Base-by-base conservation (phyloP, 2,329 filamentous ascomycete genomes). In the Lecanicillium sp. region DNA sequence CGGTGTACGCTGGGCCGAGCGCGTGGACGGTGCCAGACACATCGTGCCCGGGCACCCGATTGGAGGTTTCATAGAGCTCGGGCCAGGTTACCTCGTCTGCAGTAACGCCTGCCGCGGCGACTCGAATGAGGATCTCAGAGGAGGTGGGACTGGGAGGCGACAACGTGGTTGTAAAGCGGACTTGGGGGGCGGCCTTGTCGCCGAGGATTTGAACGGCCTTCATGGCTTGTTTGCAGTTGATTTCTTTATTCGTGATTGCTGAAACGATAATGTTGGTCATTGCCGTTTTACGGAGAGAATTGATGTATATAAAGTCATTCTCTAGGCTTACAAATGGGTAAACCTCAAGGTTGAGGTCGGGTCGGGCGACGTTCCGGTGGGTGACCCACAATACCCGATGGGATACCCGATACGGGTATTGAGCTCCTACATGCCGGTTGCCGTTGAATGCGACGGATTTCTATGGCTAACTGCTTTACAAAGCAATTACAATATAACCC, bases 11-110 rank as follows among this genome's bases (percentile, higher is more conserved):
- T 1, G 53, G 46, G 0, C 54, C 54, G 2, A 62, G 35, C 0
- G 44, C 46, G 2, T 38, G 43, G n/a, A 63, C 41, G 5, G 46
- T 42, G 15, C 60, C 60, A 3, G 60, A 61, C 14, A 63, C 41
- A 18, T 63, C 60, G 31, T 60, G 59, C 0, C 60, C 60, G 0
- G 60, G 60, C 11, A 63, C 53, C 3, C 52, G 49, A 3, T 40
- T 31, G 2, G 52, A 39, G 0, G 49, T 51, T 3, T 46, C 30
- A 42, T 60, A 61, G 1, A 60, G 33, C 4, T 60, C 60, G 2
- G 45, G 48, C 60, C 60, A 63, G 1, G 46, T 40, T 3, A 59
- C 33, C 22, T 63, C 60, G 36, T 60, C 57, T 17, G 50, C 56
- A 0, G 59, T 63, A 33, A 63, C 40, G 3, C 56, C 59, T 0